A percentile compares a stretch with the other conserved stretches of the same genome.
phyloP scores from a whole-genome alignment of 345 rosid genomes.

The Corchorus olitorius region DNA sequence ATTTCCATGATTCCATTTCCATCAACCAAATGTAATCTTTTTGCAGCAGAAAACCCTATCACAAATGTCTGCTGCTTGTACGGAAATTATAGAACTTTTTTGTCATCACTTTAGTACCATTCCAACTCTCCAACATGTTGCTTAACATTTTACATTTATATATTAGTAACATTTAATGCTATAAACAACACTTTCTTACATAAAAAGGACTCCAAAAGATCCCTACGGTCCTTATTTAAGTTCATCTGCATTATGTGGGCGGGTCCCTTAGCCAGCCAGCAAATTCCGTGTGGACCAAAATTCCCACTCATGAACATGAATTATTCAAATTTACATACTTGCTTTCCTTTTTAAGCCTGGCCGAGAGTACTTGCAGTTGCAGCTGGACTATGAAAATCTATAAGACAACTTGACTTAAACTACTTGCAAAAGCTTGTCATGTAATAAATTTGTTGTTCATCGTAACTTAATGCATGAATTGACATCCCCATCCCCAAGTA shows the following conservation, averaged over 20 bases:
- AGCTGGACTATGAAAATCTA: background rate
- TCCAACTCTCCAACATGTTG: background rate
- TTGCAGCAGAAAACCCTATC: too few relatives aligned
- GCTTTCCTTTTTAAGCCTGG: background rate
- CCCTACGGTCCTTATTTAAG: background rate
- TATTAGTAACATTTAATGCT: background rate
- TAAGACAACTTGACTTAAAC: too few relatives aligned
- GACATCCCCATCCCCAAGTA: background rate
- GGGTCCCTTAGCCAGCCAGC: slow-evolving; percentile 7
- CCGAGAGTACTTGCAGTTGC: background rate
- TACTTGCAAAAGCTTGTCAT: background rate
- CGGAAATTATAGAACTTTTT: too few relatives aligned
- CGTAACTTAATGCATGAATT: background rate
- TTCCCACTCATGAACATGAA: background rate
- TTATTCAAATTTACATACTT: background rate
- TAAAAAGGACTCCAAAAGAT: background rate
- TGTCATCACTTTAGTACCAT: background rate
- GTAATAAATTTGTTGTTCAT: background rate
- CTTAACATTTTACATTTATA: background rate
- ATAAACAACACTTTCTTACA: background rate
- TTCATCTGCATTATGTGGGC: background rate
- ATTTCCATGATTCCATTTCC: too few relatives aligned
- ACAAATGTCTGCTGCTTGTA: too few relatives aligned
- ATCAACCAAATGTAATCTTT: too few relatives aligned
- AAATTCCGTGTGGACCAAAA: background rate